phyloP scores from a whole-genome alignment of 306 rosid genomes.

The Acacia acuminata region DNA sequence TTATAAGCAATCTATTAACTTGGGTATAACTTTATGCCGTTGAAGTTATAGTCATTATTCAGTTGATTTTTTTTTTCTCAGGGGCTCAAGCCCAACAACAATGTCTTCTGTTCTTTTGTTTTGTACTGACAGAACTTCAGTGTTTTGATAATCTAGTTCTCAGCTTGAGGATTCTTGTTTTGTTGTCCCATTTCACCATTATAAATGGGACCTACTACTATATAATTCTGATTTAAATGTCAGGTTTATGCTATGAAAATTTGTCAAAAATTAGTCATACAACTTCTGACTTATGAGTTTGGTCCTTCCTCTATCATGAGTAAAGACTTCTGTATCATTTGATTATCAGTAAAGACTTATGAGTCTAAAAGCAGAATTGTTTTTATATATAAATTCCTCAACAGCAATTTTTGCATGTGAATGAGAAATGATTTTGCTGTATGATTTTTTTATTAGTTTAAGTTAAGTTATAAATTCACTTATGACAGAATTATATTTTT shows the following conservation, averaged over 20 bases:
- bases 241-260: not conserved
- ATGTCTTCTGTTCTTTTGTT: not conserved
- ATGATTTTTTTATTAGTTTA: conserved; percentile 10
- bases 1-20: conserved; percentile 10
- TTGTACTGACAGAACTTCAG: not conserved
- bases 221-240: not conserved
- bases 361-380: conserved; percentile 10
- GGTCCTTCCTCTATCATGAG: conserved; percentile 1
- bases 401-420: conserved; percentile 6
- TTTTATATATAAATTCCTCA: conserved; percentile 18
- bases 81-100: not conserved
- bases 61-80: not conserved
- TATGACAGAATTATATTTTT: conserved; percentile 15
- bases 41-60: not conserved
- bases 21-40: not conserved
- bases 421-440: conserved; percentile 9
- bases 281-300: not conserved
- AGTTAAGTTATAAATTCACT: conserved; percentile 15
- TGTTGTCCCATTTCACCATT: not conserved
- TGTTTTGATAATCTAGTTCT: not conserved
- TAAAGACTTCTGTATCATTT: conserved; percentile 22
- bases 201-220: not conserved
- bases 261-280: not conserved
- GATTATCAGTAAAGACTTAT: not conserved
- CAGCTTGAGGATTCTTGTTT: conserved; percentile 9